Evolutionary conservation across 345 rosid species (phyloP).

Genomic region (Tarenaya hassleriana): DNA sequence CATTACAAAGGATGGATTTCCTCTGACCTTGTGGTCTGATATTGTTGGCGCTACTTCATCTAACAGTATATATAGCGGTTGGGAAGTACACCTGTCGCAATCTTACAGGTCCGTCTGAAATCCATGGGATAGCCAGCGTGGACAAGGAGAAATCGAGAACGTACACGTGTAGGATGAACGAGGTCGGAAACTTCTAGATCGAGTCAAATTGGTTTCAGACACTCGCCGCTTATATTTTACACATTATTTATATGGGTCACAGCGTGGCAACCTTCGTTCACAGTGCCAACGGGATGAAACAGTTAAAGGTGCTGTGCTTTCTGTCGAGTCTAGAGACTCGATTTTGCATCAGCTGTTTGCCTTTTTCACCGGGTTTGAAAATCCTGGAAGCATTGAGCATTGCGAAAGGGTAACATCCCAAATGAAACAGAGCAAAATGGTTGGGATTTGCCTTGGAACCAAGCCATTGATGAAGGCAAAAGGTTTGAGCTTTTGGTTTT

Average conservation of each 20-base stretch:
- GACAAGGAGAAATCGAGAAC: slow-evolving; percentile 23
- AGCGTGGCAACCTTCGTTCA: slow-evolving; percentile 2
- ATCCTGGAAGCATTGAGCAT: neutral
- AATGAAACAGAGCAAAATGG: slow-evolving; percentile 15
- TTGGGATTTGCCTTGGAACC: slow-evolving; percentile 1
- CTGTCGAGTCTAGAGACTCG: slow-evolving; percentile 15
- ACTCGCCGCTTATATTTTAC: neutral
- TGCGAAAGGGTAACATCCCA: slow-evolving; percentile 20
- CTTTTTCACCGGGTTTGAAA: neutral
- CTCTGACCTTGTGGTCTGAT: too few relatives aligned
- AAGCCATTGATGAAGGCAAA: neutral
- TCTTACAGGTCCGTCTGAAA: too few relatives aligned
- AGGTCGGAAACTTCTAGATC: neutral
- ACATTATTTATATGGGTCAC: neutral
- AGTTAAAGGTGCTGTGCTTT: slow-evolving; percentile 41
- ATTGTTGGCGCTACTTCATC: too few relatives aligned
- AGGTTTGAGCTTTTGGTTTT: neutral
- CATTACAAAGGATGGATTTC: slow-evolving; percentile 15
- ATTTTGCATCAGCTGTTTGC: slow-evolving; percentile 7
- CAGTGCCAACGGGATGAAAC: neutral
- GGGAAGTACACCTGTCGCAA: too few relatives aligned
- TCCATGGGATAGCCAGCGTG: slow-evolving; percentile 52
- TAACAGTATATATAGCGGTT: too few relatives aligned
- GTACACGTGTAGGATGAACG: slow-evolving; percentile 42
- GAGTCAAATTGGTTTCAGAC: slow-evolving; percentile 6